phyloP scores from a whole-genome alignment of 768 basidiomycete genomes.

The Amanita thiersii region DNA sequence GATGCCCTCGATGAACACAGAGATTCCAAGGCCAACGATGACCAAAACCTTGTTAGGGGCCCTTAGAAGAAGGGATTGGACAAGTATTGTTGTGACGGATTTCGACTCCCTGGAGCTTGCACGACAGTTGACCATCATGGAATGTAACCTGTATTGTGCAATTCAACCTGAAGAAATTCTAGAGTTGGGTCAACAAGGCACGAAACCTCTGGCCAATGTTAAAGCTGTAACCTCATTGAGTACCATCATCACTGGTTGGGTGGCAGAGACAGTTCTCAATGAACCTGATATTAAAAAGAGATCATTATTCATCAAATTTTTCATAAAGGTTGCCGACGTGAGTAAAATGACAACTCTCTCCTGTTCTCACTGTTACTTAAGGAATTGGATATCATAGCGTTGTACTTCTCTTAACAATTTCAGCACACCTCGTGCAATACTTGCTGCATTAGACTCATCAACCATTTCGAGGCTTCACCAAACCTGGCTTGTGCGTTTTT shows the following conservation, averaged over 20 bases:
- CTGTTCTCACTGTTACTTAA: conserved; percentile 8
- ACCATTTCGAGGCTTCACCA: conserved; percentile 88
- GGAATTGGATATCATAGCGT: conserved; percentile 42
- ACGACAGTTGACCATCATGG: conserved; percentile 91
- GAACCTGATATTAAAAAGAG: conserved; percentile 87
- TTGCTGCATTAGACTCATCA: conserved; percentile 93
- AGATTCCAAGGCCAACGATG: conserved; percentile 84
- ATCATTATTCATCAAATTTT: conserved; percentile 75
- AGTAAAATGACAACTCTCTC: conserved; percentile 22
- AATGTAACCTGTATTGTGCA: conserved; percentile 77
- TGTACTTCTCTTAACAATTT: conserved; percentile 82
- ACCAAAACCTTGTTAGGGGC: conserved; percentile 66
- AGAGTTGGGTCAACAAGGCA: conserved; percentile 70
- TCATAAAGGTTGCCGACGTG: conserved; percentile 89
- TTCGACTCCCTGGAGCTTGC: conserved; percentile 91
- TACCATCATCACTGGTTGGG: conserved; percentile 92
- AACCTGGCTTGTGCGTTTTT: conserved; percentile 78
- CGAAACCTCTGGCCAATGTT: conserved; percentile 58
- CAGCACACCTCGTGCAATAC: conserved; percentile 85
- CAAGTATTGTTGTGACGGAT: conserved; percentile 68
- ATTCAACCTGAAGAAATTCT: conserved; percentile 87
- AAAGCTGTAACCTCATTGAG: conserved; percentile 82
- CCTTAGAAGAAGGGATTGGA: conserved; percentile 59
- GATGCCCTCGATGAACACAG: conserved; percentile 34
- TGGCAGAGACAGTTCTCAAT: conserved; percentile 87